Evolutionary conservation across 805 yeast genomes (phyloP).

Genomic region (Metschnikowia proteae): DNA sequence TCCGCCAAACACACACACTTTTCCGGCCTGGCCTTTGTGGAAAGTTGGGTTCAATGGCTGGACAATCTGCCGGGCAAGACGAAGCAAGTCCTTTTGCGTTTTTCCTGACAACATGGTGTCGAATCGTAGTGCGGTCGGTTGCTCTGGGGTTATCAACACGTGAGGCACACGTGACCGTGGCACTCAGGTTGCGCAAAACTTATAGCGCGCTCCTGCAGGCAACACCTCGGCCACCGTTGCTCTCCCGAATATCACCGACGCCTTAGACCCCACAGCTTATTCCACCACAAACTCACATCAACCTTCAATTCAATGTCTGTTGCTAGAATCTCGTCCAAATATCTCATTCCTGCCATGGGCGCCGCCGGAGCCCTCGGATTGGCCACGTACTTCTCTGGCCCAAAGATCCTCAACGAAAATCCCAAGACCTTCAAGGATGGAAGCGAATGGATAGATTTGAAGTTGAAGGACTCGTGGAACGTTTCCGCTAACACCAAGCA

Average conservation of each 20-base stretch:
- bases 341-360: constrained; percentile 26
- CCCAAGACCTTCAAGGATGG: constrained; percentile 56
- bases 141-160: constrained; percentile 1
- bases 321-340: constrained; percentile 21
- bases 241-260: background rate
- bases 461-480: constrained; percentile 45
- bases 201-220: background rate
- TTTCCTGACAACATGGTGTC: constrained; percentile 17
- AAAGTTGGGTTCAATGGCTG: constrained; percentile 73
- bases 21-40: constrained; percentile 91
- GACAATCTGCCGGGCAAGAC: constrained; percentile 51
- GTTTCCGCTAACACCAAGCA: constrained; percentile 63
- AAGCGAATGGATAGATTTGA: constrained; percentile 69
- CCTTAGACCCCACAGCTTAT: background rate
- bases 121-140: background rate
- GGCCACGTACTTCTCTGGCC: constrained; percentile 26
- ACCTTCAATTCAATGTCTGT: constrained; percentile 19
- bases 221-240: background rate
- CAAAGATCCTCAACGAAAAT: constrained; percentile 33
- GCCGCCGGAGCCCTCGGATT: constrained; percentile 35
- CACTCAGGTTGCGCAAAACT: background rate
- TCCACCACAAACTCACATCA: background rate
- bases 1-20: constrained; percentile 86
- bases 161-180: background rate
- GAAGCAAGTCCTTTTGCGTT: constrained; percentile 43